Percentiles rank a stretch among this genome's conserved stretches.
Conservation (phyloP, 2,329 filamentous ascomycete species). For the Aspergillus sp. region DNA sequence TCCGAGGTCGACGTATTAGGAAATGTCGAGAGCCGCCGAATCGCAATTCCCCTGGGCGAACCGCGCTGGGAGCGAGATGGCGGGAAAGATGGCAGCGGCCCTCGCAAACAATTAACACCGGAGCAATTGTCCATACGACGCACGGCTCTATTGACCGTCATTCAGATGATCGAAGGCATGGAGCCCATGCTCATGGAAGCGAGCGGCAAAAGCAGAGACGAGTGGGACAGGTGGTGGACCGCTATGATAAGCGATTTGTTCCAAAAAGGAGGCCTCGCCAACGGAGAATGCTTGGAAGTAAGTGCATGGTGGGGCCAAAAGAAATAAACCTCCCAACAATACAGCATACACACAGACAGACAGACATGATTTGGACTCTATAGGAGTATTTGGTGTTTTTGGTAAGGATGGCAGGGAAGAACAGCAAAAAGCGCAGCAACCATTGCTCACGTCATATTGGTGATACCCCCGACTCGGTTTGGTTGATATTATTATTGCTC, state of each 20-base stretch:
- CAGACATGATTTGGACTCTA: constrained; percentile 14
- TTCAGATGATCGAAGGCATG: constrained; percentile 80
- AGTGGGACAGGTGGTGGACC: constrained; percentile 88
- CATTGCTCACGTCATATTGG: constrained; percentile 38
- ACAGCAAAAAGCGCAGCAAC: constrained; percentile 25
- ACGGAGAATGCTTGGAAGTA: constrained; percentile 78
- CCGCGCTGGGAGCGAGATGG: constrained; percentile 80
- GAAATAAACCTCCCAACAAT: constrained; percentile 32
- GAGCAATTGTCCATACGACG: constrained; percentile 72
- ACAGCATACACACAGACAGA: constrained; percentile 1
- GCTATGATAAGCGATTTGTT: constrained; percentile 84
- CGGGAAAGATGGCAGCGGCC: constrained; percentile 31
- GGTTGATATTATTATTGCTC: constrained; percentile 21
- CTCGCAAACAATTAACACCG: constrained; percentile 57
- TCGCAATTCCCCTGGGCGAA: constrained; percentile 85
- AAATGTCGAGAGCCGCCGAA: constrained; percentile 69
- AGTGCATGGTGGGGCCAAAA: constrained; percentile 66
- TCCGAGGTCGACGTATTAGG: constrained; percentile 73
- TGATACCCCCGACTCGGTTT: constrained; percentile 36
- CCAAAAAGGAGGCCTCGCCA: constrained; percentile 73
- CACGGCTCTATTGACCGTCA: constrained; percentile 77
- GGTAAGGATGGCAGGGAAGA: constrained; percentile 23
- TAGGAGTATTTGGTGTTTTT: constrained; percentile 30
- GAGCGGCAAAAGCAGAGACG: constrained; percentile 83
- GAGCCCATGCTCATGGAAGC: constrained; percentile 79